A percentile compares a stretch with the other conserved stretches of the same genome.
These are phyloP conservation scores for Plantago ovata DNA, from an alignment of 257 asterid genomes.

Conservation along the genomic window DNA sequence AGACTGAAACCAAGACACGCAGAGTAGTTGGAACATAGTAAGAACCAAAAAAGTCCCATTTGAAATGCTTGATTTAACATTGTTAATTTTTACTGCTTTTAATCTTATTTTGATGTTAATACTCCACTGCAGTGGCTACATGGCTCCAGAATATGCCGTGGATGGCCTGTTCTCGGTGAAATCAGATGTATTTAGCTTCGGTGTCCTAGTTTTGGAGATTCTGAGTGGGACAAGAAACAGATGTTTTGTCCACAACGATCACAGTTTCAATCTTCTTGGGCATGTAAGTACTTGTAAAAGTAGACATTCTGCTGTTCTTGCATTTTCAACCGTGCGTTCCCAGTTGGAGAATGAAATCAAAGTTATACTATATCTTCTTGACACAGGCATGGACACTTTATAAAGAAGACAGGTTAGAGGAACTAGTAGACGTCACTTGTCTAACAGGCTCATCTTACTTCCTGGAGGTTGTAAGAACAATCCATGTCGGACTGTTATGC, in stretches of 20 bases:
- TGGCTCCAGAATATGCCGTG: no score
- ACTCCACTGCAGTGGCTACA: not conserved
- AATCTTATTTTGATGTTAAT: no score
- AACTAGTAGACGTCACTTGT: conserved; percentile 14
- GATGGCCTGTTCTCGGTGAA: not conserved
- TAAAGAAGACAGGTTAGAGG: conserved; percentile 17
- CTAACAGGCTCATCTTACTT: conserved; percentile 2
- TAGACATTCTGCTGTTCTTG: no score
- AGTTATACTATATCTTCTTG: not conserved
- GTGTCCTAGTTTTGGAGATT: not conserved
- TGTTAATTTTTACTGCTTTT: not conserved
- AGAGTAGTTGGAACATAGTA: not conserved
- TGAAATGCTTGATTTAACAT: not conserved
- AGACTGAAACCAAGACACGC: not conserved
- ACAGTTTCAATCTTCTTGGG: not conserved
- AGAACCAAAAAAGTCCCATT: not conserved
- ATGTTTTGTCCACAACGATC: not conserved
- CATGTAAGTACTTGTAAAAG: not conserved
- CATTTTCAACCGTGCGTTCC: not conserved
- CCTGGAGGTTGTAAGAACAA: not conserved
- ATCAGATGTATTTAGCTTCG: conserved; percentile 1
- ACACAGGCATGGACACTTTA: not conserved
- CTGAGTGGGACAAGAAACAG: not conserved
- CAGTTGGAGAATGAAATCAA: not conserved
- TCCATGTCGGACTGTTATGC: no score